Base-by-base conservation (phyloP, 202 grass and related monocot genomes). In the Schoenoplectus triqueter region DNA sequence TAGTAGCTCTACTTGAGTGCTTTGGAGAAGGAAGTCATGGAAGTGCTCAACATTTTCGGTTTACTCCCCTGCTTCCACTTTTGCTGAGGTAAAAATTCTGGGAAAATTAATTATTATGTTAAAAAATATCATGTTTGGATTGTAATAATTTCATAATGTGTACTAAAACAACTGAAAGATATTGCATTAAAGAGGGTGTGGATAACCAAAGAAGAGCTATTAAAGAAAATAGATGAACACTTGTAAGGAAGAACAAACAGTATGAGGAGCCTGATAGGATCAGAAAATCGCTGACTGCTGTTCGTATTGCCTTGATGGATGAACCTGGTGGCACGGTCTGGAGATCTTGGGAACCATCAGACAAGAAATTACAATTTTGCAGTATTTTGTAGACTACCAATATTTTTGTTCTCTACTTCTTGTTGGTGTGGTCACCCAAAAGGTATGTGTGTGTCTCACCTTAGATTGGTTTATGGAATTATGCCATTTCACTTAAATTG, bases 231-330 rank as follows among this genome's bases (percentile, higher is more conserved):
- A 51, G 91, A 94, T 41, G 81, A 65, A 67, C 89, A 10, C 71
- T 64, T 0, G 93, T 90, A 66, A 95, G 96, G 86, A 94, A 91
- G 82, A 92, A 91, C 86, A 98, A 94, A 64, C 88, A 94, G 80
- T 98, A 92, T 49, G 90, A 87, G 10, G 55, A 88, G 64, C 92
- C 91, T 1, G 96, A 98, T 15, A 69, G 83, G 51, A 94, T 98
- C 47, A 92, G 96, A 54, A 91, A 89, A 88, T 50, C 90, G 11
- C 91, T 98, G 19, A 88, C 69, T 20, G 64, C 79, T 39, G 46
- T 85, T 79, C 93, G 96, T 72, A 92, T 95, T 14, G 87, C 93
- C 7, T 72, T 95, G 39, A 95, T 95, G 96, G 93, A 98, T 11
- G 95, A 98, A 71, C 87, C 89, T 20, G 73, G 60, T 5, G 93